Percentiles rank a stretch among this genome's conserved stretches.
Conservation (phyloP, 208 protist species). For the Tetramitus jugosus region DNA sequence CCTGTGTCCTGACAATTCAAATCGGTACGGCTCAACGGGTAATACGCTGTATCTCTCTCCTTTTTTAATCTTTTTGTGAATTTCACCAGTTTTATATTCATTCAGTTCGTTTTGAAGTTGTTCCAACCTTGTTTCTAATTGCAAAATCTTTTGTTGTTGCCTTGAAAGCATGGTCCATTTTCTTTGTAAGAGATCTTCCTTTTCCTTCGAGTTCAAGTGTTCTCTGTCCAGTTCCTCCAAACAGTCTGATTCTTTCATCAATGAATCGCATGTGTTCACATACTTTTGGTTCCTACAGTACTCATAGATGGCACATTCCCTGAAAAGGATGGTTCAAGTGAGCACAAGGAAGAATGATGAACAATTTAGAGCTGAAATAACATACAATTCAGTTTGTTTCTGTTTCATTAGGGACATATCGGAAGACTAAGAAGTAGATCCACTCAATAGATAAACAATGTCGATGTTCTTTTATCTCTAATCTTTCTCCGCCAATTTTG, state of each 20-base stretch:
- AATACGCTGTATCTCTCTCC: not conserved
- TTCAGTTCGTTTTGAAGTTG: not conserved
- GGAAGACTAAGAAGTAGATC: too few species aligned
- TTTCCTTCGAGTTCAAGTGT: not conserved
- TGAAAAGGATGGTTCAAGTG: too few species aligned
- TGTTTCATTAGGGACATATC: too few species aligned
- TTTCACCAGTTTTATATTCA: not conserved
- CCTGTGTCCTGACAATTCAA: not conserved
- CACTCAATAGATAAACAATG: too few species aligned
- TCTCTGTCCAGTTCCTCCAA: not conserved
- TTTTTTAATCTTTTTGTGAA: not conserved
- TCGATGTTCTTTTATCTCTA: too few species aligned
- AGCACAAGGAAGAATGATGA: too few species aligned
- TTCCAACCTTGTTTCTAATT: not conserved
- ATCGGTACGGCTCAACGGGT: not conserved
- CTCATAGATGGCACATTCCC: not conserved
- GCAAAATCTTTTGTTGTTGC: not conserved
- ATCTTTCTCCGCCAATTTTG: too few species aligned
- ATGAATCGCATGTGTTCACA: not conserved
- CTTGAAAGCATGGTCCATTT: not conserved
- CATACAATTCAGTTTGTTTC: too few species aligned
- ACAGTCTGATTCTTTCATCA: not conserved
- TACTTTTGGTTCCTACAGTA: not conserved
- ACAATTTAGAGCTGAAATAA: too few species aligned
- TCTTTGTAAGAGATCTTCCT: not conserved